Conservation (phyloP, 2,329 filamentous ascomycete species). For the Amauroascus verrucosus region DNA sequence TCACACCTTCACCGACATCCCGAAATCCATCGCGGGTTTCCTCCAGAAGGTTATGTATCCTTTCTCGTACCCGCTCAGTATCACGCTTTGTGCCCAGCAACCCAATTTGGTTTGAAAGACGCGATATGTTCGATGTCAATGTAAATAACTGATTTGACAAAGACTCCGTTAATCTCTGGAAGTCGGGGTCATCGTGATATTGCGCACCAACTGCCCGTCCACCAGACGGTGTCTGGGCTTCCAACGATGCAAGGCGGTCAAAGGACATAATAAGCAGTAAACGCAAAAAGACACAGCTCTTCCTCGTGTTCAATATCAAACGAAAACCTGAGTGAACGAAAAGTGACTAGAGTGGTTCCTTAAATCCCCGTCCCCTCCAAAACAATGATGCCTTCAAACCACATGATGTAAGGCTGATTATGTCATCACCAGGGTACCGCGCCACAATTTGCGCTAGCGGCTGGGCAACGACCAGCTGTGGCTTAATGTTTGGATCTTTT, state of each 20-base stretch:
- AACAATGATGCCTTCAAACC: slow-evolving; percentile 3
- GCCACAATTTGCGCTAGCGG: slow-evolving; percentile 1
- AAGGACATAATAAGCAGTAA: slow-evolving; percentile 62
- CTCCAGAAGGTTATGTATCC: slow-evolving; percentile 77
- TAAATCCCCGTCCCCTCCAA: not conserved
- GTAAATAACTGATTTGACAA: slow-evolving; percentile 84
- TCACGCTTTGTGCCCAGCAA: slow-evolving; percentile 84
- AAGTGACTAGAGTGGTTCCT: not conserved
- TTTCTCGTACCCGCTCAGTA: slow-evolving; percentile 78
- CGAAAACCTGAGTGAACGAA: slow-evolving; percentile 1
- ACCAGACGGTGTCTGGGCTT: slow-evolving; percentile 62
- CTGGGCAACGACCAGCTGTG: not conserved
- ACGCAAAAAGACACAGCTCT: not conserved
- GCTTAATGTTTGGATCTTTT: slow-evolving; percentile 2
- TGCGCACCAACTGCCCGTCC: slow-evolving; percentile 59
- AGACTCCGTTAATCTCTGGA: slow-evolving; percentile 68
- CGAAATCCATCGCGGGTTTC: slow-evolving; percentile 81
- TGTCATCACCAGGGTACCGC: slow-evolving; percentile 3
- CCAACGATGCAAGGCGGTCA: slow-evolving; percentile 72
- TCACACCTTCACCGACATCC: slow-evolving; percentile 84
- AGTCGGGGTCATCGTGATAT: slow-evolving; percentile 88
- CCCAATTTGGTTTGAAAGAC: slow-evolving; percentile 71
- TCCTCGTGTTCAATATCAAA: not conserved
- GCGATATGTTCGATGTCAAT: slow-evolving; percentile 76
- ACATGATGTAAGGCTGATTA: slow-evolving; percentile 12